phyloP scores from a whole-genome alignment of 495 filamentous ascomycete species.

The Sphaerosporella brunnea region DNA sequence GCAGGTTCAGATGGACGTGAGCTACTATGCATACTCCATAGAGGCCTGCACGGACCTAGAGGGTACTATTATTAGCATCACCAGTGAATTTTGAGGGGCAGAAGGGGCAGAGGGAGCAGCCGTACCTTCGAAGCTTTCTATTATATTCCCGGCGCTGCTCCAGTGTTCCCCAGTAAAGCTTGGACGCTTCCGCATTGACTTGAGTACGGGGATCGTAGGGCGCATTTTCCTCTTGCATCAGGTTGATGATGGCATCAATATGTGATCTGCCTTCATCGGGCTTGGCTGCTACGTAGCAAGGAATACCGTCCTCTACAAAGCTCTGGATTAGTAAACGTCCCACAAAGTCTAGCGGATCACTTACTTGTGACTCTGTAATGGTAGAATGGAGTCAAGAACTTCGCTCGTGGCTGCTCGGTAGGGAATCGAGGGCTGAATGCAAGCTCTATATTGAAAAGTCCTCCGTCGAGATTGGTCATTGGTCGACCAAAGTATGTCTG shows the following conservation, averaged over 20 bases:
- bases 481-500: constrained; percentile 80
- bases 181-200: constrained; percentile 73
- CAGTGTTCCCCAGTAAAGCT: constrained; percentile 66
- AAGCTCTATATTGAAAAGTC: constrained; percentile 66
- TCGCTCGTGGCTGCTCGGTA: constrained; percentile 73
- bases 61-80: background rate
- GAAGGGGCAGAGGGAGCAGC: too few relatives aligned
- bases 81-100: background rate
- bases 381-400: constrained; percentile 63
- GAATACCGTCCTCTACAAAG: constrained; percentile 39
- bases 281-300: constrained; percentile 63
- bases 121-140: constrained; percentile 47
- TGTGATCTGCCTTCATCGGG: constrained; percentile 68
- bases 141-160: constrained; percentile 73
- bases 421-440: constrained; percentile 78
- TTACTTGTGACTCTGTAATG: constrained; percentile 67
- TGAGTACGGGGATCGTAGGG: constrained; percentile 80
- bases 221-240: constrained; percentile 70
- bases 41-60: constrained; percentile 23
- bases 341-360: background rate
- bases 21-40: constrained; percentile 10
- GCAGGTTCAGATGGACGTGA: too few relatives aligned
- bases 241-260: constrained; percentile 65
- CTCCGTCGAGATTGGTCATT: constrained; percentile 86
- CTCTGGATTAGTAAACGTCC: background rate